Evolutionary conservation across 73 alveolate genomes (phyloP).

Genomic region (Tetrahymena malaccensis): DNA sequence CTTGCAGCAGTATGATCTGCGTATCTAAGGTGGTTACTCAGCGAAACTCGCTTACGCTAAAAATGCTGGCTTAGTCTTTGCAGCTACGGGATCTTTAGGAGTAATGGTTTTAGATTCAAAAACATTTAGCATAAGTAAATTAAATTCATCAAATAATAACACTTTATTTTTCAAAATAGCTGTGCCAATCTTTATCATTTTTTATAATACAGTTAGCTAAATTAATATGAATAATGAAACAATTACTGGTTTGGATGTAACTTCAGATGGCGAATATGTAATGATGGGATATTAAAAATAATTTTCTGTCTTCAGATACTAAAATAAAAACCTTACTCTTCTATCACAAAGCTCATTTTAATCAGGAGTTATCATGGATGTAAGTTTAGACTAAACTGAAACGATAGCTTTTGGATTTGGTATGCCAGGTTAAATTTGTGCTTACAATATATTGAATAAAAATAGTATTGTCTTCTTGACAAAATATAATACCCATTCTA

Average conservation of each 20-base stretch:
- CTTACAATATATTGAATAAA: background rate
- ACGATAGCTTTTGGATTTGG: background rate
- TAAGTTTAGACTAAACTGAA: background rate
- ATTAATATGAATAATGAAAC: background rate
- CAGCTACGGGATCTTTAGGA: background rate
- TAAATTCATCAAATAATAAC: background rate
- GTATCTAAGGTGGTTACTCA: background rate
- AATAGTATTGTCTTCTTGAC: background rate
- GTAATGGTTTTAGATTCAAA: background rate
- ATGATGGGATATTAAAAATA: background rate
- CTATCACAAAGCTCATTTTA: background rate
- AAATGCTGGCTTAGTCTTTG: background rate
- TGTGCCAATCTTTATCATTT: too few species aligned
- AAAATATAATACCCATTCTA: background rate
- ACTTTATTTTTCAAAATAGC: too few species aligned
- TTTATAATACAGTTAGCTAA: background rate
- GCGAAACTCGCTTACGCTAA: background rate
- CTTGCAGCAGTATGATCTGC: background rate
- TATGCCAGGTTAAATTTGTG: background rate
- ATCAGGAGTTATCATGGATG: background rate
- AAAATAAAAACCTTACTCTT: background rate
- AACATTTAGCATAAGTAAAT: background rate
- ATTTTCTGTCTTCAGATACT: background rate
- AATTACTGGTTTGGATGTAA: background rate
- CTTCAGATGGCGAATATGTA: background rate